Base-by-base conservation (phyloP, 2,329 filamentous ascomycete species). In the Fusarium nurragi region DNA sequence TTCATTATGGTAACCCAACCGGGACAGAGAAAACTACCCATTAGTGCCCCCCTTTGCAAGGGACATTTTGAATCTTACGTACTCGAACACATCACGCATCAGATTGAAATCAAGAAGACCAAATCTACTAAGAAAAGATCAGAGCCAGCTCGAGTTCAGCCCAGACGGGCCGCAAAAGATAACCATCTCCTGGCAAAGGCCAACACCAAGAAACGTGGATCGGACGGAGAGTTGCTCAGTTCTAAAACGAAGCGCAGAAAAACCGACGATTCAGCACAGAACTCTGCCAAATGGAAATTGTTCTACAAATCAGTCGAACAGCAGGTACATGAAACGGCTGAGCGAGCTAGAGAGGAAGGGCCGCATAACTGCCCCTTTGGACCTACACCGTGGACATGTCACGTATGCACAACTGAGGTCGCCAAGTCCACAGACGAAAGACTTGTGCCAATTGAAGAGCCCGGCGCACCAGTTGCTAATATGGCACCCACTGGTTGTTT, bases 151-250 rank as follows among this genome's bases (percentile, higher is more conserved):
- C 45, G 64, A 7, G 10, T 56, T 5, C 64, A 66, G 4, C 64
- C 64, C 18, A n/a, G 45, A 23, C 26, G 64, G 41, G 49, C 19
- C 14, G 64, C 34, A 37, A 66, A 66, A 37, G 64, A 67, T 7
- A 66, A 34, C 18, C 13, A 49, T 22, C 8, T 46, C 2, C 21
- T 39, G 4, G 5, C 19, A 8, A 48, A 47, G 5, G 7, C 10
- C 3, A 39, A 32, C 1, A n/a, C 21, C 2, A 55, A 43, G 18
- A 60, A 67, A 3, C 36, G 59, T 0, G 5, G 16, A 1, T 14
- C 34, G 14, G 22, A 53, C 1, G 49, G 39, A 1, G 28, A 40
- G 1, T 22, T 45, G 4, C 0, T 2, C 0, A 19, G 22, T 6
- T 21, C 46, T 6, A n/a, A 3, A 14, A 18, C 7, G 3, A 56